These are phyloP conservation scores for Betula pendula DNA, from an alignment of 306 rosid species.

Conservation along the genomic window DNA sequence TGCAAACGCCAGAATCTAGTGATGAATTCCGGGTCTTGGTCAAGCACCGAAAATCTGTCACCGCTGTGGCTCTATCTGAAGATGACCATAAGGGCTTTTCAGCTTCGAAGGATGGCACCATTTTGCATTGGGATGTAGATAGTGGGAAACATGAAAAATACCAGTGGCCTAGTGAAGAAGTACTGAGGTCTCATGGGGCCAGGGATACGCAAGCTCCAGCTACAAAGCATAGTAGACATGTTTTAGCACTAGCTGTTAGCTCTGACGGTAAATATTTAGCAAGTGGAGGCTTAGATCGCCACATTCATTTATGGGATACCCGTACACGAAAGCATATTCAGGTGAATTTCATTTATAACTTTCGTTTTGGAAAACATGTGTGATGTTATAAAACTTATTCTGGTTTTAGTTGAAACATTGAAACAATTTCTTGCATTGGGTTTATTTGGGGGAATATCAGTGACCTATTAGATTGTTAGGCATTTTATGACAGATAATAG, in stretches of 20 bases:
- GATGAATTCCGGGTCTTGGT: constrained; percentile 62
- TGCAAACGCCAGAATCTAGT: constrained; percentile 50
- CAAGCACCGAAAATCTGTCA: constrained; percentile 76
- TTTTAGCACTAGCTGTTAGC: constrained; percentile 74
- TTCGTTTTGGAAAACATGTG: background rate
- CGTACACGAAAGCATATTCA: constrained; percentile 84
- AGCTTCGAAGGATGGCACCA: constrained; percentile 86
- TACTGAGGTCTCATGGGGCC: constrained; percentile 72
- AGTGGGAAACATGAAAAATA: constrained; percentile 77
- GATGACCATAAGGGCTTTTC: constrained; percentile 88
- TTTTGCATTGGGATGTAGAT: constrained; percentile 87
- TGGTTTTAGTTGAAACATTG: background rate
- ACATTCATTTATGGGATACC: constrained; percentile 94
- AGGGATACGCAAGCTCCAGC: constrained; percentile 84
- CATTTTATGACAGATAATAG: background rate
- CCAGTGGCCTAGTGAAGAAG: constrained; percentile 69
- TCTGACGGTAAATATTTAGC: constrained; percentile 92
- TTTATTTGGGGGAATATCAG: background rate
- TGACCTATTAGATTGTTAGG: background rate
- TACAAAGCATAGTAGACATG: constrained; percentile 61
- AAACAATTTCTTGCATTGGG: background rate
- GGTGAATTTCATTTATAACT: constrained; percentile 43
- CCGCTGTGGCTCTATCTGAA: constrained; percentile 77
- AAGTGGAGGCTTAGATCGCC: constrained; percentile 92
- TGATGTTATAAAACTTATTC: background rate